Conservation (phyloP, 352 stramenopile species). For the Globisporangium carolinianum region DNA sequence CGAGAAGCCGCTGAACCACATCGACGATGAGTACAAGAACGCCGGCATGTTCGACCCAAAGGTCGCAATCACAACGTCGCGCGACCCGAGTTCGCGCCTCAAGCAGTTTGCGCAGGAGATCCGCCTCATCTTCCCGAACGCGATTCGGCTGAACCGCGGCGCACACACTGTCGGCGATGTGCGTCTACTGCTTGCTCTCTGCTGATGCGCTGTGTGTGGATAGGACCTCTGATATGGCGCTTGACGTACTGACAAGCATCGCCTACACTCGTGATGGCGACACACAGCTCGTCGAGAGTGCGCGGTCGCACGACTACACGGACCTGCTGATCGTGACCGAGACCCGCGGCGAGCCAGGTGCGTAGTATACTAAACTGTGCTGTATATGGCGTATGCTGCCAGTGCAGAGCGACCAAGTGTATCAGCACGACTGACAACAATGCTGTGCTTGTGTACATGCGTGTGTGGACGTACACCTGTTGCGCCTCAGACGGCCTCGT, state of each 20-base stretch:
- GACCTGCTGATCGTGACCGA: conserved; percentile 98
- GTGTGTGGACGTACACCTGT: no score
- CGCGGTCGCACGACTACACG: conserved; percentile 95
- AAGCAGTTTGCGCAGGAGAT: conserved; percentile 99
- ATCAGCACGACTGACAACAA: no score
- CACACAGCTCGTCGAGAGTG: conserved; percentile 94
- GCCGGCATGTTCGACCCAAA: conserved; percentile 96
- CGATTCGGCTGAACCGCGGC: conserved; percentile 96
- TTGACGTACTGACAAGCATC: neutral
- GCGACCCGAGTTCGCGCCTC: conserved; percentile 94
- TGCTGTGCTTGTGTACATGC: no score
- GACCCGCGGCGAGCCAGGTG: conserved; percentile 95
- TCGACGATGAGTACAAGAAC: conserved; percentile 99
- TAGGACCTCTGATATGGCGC: neutral
- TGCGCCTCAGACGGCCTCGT: conserved; percentile 89
- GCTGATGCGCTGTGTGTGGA: neutral
- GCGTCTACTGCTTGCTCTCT: conserved; percentile 13
- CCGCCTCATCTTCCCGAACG: conserved; percentile 97
- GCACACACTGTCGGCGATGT: conserved; percentile 90
- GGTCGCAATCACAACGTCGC: conserved; percentile 97
- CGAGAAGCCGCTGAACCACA: conserved; percentile 85
- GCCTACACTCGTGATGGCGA: conserved; percentile 13
- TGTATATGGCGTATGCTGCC: neutral
- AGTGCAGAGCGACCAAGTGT: no score
- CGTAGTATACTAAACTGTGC: neutral